Evolutionary conservation across 2,329 filamentous ascomycete species (phyloP), one percentile per base, ranked within the genome.

Genomic region (Keithomyces neogunnii): DNA sequence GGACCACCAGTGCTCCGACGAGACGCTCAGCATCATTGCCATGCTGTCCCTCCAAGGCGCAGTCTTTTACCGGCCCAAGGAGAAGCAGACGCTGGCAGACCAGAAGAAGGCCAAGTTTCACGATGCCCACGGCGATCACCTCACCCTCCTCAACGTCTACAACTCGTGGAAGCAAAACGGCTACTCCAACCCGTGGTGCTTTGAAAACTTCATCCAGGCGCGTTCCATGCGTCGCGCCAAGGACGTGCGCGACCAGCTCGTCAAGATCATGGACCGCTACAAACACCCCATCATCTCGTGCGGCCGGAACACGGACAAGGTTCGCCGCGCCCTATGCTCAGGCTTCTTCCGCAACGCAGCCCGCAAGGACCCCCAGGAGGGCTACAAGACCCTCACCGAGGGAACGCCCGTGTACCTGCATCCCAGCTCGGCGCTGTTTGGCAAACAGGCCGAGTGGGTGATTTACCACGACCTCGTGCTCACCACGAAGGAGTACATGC

Each of bases 21-120:
- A 99, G 69, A 84, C 97, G 62, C 82, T 99, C 30, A 92, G 82
- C 56, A 96, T 99, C 54, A 90, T 99, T 2, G 88, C 90, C 43
- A 95, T 96, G 90, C 82, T 99, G 51, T 91, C 87, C 39, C 84
- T 93, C 8, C 83, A 86, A 51, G 88, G 82, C 3, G 82, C 96
- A 43, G 82, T 96, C 46, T 99, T 97, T 71, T 95, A 96, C 69
- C 85, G 95, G 0, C 93, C 95, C 0, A 96, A 96, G 63, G 95
- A 99, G 65, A 99, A 99, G 72, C 92, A 97, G 64, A 80, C 88
- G 46, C 89, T 96, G 67, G 93, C 95, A 3, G 93, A 99, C 64
- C 89, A 96, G 69, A 97, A 97, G 75, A 96, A 96, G 70, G 79
- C 90, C 57, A 96, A 96, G 66, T 99, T 99, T 71, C 89, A 96